These are phyloP conservation scores for Papilionanthe hybrid DNA, from an alignment of 116 monocot genomes.

Conservation along the genomic window DNA sequence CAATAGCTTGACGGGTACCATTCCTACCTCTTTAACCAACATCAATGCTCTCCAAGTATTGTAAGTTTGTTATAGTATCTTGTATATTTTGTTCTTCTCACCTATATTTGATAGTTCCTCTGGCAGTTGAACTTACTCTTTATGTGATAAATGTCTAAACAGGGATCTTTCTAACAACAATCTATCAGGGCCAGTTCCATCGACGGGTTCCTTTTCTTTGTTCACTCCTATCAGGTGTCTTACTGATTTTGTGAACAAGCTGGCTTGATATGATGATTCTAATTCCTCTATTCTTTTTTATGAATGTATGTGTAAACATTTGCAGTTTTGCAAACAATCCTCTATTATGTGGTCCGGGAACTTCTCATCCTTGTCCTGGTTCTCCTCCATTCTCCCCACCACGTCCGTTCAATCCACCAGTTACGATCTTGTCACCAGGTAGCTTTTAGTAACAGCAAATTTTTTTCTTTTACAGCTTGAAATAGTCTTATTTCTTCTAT, in stretches of 20 bases:
- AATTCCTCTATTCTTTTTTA: neutral
- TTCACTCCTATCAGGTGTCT: conserved; percentile 65
- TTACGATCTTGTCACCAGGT: conserved; percentile 33
- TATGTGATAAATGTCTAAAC: conserved; percentile 4
- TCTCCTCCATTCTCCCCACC: conserved; percentile 82
- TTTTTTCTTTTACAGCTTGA: neutral
- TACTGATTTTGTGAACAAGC: neutral
- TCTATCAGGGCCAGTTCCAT: conserved; percentile 52
- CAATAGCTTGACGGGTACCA: conserved; percentile 39
- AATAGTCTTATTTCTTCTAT: neutral
- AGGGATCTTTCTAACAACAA: conserved; percentile 72
- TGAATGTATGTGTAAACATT: conserved; percentile 8
- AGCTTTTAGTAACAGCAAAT: neutral
- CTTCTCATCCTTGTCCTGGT: conserved; percentile 41
- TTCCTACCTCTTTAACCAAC: conserved; percentile 46
- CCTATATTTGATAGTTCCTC: neutral
- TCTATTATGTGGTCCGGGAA: conserved; percentile 44
- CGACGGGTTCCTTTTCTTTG: conserved; percentile 51
- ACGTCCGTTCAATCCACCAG: conserved; percentile 53
- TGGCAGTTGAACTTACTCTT: conserved; percentile 6
- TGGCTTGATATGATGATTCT: neutral
- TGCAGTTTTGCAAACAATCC: conserved; percentile 58
- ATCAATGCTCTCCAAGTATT: conserved; percentile 56
- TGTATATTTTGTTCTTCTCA: neutral
- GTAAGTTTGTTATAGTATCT: conserved; percentile 30